Base-by-base conservation (phyloP, 164 flowering plant genomes). In the Berberis thunbergii region DNA sequence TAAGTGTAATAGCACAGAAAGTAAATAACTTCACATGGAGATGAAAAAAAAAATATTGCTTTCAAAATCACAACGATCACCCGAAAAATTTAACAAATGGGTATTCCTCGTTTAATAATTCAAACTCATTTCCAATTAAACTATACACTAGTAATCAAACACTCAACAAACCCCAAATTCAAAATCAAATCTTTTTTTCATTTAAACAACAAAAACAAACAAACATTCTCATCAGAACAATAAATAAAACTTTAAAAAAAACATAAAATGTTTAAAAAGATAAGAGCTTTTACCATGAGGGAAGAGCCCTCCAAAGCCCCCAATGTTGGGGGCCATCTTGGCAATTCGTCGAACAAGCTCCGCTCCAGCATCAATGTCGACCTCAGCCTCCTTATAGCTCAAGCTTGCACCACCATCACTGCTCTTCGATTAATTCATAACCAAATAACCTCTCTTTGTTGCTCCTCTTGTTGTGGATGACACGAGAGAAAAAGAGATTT, bases 291-390 rank as follows among this genome's bases (percentile, higher is more conserved):
- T 79, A 93, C 96, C 97, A 2, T 85, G 73, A 57, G 98, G 97
- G 69, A 76, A 93, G 54, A 90, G 86, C 38, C 97, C 98, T 9
- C 98, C 98, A 64, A 93, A 93, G 41, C 98, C 98, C 44, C 97
- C 98, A 69, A 93, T 85, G 12, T 89, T 92, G 11, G 97, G 94
- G 13, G 94, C 96, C 98, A 93, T 86, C 75, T 88, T 90, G 1
- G 94, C 83, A 13, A 93, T 93, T 68, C 97, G 79, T 45, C 77
- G 72, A 66, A 93, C 97, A 61, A 93, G 96, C 69, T 93, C 98
- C 0, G 97, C 66, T 12, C 98, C 98, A 55, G 98, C 97, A 80
- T 93, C 98, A 12, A 93, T 93, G 64, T 90, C 96, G 5, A 90
- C 98, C 46, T 97, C 98, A n/a, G 98, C 88, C 49, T 79, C 90